Conservation (phyloP, 257 asterid species). For the Solanum phureja region DNA sequence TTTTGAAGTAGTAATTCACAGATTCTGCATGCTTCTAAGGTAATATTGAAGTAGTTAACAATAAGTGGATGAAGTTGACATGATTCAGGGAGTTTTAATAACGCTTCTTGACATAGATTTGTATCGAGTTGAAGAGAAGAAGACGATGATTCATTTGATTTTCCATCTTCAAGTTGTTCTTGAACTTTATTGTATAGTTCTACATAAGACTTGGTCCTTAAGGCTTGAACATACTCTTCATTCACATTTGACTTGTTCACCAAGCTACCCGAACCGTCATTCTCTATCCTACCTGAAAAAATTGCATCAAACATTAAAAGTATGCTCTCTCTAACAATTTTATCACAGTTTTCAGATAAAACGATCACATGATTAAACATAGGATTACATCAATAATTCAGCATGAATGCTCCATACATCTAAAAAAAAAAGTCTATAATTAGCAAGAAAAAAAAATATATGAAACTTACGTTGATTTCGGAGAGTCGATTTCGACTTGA, state of each 20-base stretch:
- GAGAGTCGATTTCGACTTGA: slow-evolving; percentile 12
- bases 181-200: slow-evolving; percentile 44
- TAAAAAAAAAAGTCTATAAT: not conserved
- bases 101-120: slow-evolving; percentile 17
- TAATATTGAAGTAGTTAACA: slow-evolving; percentile 31
- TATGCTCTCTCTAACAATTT: not conserved
- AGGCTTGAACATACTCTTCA: slow-evolving; percentile 53
- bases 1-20: slow-evolving; percentile 44
- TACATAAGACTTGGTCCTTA: slow-evolving; percentile 63
- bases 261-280: slow-evolving; percentile 10
- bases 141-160: slow-evolving; percentile 1
- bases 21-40: slow-evolving; percentile 42
- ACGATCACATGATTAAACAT: not conserved
- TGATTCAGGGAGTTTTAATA: slow-evolving; percentile 7
- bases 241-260: slow-evolving; percentile 25
- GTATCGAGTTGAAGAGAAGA: slow-evolving; percentile 7
- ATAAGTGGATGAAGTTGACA: slow-evolving; percentile 27
- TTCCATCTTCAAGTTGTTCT: slow-evolving; percentile 15
- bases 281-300: slow-evolving; percentile 23
- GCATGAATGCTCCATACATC: not conserved
- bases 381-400: not conserved
- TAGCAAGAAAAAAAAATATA: not conserved
- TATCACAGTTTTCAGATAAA: not conserved
- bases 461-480: slow-evolving; percentile 28
- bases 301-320: not conserved